Conservation (phyloP, 352 stramenopile species). For the Pythium periplocum region DNA sequence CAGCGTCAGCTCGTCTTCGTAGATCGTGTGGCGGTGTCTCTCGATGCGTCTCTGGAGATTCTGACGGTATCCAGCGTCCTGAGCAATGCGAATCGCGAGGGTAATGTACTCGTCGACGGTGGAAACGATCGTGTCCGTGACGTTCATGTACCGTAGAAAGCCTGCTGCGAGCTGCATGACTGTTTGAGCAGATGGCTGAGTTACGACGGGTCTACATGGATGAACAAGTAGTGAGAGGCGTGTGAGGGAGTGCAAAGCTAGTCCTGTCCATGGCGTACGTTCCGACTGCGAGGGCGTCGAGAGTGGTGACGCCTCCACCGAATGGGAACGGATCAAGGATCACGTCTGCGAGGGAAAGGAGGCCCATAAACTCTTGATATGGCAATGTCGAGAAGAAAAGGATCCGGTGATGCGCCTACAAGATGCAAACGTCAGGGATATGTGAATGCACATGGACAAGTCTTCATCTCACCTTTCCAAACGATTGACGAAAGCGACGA, state of each 20-base stretch:
- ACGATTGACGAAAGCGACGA: constrained; percentile 27
- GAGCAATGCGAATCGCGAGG: constrained; percentile 27
- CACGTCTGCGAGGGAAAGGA: constrained; percentile 57
- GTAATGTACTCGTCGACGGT: constrained; percentile 37
- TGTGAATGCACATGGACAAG: too few species aligned
- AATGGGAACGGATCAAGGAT: constrained; percentile 83
- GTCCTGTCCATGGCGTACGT: constrained; percentile 32
- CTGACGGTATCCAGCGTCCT: constrained; percentile 11
- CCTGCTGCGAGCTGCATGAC: constrained; percentile 53
- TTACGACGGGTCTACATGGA: constrained; percentile 42
- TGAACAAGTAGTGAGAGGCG: background rate
- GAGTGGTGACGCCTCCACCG: constrained; percentile 75
- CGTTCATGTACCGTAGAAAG: constrained; percentile 52
- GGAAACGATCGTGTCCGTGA: constrained; percentile 32
- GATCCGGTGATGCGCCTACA: constrained; percentile 27
- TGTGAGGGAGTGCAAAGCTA: background rate
- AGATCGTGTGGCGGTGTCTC: constrained; percentile 11
- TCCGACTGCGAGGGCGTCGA: constrained; percentile 75
- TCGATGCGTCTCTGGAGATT: constrained; percentile 11
- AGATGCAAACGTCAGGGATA: background rate
- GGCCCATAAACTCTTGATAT: constrained; percentile 45
- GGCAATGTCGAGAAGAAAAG: constrained; percentile 59
- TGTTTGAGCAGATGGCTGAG: constrained; percentile 40
- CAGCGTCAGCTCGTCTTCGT: constrained; percentile 20
- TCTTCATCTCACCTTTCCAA: constrained; percentile 20